Conservation (phyloP, 805 yeast species). For the Candida sanyiensis region DNA sequence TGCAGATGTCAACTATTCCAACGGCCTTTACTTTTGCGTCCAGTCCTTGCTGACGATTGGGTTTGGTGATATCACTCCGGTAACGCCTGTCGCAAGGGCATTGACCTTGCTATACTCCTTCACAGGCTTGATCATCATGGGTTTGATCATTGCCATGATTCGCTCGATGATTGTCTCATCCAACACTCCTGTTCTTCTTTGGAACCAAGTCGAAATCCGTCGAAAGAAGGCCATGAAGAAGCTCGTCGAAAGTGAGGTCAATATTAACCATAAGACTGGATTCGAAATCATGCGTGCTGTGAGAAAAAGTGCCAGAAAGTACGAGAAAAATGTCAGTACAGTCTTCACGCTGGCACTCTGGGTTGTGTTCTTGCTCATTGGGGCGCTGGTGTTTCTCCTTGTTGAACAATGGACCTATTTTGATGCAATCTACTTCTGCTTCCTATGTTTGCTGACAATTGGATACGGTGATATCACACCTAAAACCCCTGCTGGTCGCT, state of each 20-base stretch:
- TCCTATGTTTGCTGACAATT: conserved; percentile 69
- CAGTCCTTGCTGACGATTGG: conserved; percentile 79
- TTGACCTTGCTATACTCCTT: conserved; percentile 58
- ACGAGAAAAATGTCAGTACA: conserved; percentile 37
- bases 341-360: conserved; percentile 38
- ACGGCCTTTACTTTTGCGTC: conserved; percentile 66
- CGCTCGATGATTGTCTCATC: conserved; percentile 58
- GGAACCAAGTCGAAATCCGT: conserved; percentile 55
- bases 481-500: conserved; percentile 53
- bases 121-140: conserved; percentile 66
- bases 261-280: conserved; percentile 38
- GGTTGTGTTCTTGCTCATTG: conserved; percentile 61
- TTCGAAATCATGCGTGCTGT: conserved; percentile 54
- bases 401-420: conserved; percentile 72
- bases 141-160: conserved; percentile 66
- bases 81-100: conserved; percentile 46
- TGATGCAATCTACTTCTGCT: conserved; percentile 67
- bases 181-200: conserved; percentile 55
- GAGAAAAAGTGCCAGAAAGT: conserved; percentile 34
- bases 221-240: conserved; percentile 34
- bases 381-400: conserved; percentile 56
- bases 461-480: conserved; percentile 84
- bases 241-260: conserved; percentile 9
- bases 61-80: conserved; percentile 66
- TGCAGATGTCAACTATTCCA: conserved; percentile 46